Conservation (phyloP, 768 basidiomycete genomes). For the Auriscalpium orientale region DNA sequence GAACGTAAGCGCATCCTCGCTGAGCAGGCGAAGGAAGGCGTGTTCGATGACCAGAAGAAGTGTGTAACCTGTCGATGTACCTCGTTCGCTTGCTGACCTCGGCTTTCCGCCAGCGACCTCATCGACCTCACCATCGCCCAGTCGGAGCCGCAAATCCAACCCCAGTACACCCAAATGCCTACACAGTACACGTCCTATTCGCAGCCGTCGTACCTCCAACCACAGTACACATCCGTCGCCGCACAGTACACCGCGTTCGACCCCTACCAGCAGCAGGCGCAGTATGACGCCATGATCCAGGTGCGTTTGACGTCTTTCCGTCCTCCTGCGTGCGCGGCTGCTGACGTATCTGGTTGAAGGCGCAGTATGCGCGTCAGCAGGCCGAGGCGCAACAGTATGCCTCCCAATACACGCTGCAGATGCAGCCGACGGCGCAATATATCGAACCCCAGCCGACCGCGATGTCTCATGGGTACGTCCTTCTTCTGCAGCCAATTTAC, state of each 20-base stretch:
- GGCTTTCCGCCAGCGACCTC: conserved; percentile 2
- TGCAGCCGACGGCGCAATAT: conserved; percentile 36
- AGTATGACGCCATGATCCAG: conserved; percentile 78
- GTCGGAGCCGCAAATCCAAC: conserved; percentile 19
- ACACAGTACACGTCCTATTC: conserved; percentile 23
- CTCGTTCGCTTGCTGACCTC: neutral
- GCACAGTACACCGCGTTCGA: conserved; percentile 71
- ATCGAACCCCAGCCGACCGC: conserved; percentile 55
- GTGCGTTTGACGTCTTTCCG: conserved; percentile 16
- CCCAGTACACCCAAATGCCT: conserved; percentile 16
- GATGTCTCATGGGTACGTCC: conserved; percentile 43
- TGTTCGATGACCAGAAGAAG: conserved; percentile 82
- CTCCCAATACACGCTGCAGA: conserved; percentile 30
- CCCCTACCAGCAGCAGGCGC: conserved; percentile 80
- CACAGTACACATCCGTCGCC: conserved; percentile 26
- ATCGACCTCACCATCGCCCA: conserved; percentile 13
- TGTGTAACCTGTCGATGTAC: conserved; percentile 32
- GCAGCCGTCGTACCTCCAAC: conserved; percentile 62
- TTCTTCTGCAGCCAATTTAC: neutral
- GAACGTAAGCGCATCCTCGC: conserved; percentile 53
- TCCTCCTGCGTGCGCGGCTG: neutral
- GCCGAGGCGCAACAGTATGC: conserved; percentile 23
- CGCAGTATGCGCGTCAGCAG: conserved; percentile 67
- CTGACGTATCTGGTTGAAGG: conserved; percentile 37
- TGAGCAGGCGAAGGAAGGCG: conserved; percentile 60